Percentiles rank a stretch among this genome's conserved stretches.
phyloP scores from a whole-genome alignment of 2,329 filamentous ascomycete genomes.

The Aspergillus aculeatus region DNA sequence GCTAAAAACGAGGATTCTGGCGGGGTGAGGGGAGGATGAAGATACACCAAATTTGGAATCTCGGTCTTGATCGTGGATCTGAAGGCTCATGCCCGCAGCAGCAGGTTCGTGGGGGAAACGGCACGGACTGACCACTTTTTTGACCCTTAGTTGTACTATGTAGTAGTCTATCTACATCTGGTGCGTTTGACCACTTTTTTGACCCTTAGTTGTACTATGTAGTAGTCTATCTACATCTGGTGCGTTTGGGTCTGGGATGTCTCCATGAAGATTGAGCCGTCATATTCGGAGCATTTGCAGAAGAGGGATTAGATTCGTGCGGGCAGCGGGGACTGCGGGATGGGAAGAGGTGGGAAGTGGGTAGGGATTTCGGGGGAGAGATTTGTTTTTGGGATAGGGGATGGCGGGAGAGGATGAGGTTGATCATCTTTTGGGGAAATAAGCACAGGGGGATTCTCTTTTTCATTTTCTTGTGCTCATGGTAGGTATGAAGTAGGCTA shows the following conservation, averaged over 20 bases:
- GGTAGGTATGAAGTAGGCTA: no score
- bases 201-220: no score
- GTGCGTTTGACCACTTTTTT: neutral
- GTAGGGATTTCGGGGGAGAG: neutral
- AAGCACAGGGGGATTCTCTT: neutral
- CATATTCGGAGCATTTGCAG: slow-evolving; percentile 9
- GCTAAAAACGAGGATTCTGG: no score
- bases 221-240: neutral
- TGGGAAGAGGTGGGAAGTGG: neutral
- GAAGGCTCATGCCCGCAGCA: no score
- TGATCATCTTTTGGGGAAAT: neutral
- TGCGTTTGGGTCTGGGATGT: neutral
- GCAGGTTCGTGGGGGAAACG: no score
- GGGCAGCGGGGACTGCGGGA: neutral
- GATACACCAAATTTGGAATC: neutral
- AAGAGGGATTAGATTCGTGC: slow-evolving; percentile 5
- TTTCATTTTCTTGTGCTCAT: no score
- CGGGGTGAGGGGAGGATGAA: neutral
- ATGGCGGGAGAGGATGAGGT: neutral
- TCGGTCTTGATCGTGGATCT: no score
- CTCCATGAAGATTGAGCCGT: neutral
- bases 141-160: no score
- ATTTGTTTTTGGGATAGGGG: neutral
- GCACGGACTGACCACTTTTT: no score
- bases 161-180: neutral